Base-by-base conservation (phyloP, 2,329 filamentous ascomycete genomes). In the Chrysoporthe deuterocubensis region DNA sequence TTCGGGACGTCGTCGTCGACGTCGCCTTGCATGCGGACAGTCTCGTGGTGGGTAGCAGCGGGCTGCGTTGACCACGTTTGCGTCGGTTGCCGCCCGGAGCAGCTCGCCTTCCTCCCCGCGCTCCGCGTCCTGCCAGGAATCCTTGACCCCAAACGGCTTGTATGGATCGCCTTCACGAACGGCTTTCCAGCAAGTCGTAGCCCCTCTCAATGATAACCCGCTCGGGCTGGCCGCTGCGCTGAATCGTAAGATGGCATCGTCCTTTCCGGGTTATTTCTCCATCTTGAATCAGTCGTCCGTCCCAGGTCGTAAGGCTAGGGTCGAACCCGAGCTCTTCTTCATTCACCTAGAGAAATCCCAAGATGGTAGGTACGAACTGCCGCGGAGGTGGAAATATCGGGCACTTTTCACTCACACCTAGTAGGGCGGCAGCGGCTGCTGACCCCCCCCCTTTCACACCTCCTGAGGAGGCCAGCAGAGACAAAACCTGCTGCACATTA, bases 161-260 rank as follows among this genome's bases (percentile, higher is more conserved):
- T 73, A 16, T 21, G 71, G 68, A 50, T 81, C 71, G 56, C 69
- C 74, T 62, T 82, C 73, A 48, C 65, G 74, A 76, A 83, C 72
- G 13, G 77, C 82, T 75, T 79, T 81, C 81, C 77, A 84, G 63
- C 76, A 84, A 32, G 77, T 83, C 34, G 80, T 83, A 46, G 78
- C 81, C 11, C 79, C 71, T 59, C 44, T 81, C 74, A 64, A 85
- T 72, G 64, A 83, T 72, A 14, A 84, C 73, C 4, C n/a, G 5
- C 46, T 48, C 46, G 2, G 9, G 46, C 16, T 4, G 9, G 7
- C 26, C 48, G 26, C 21, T 52, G 4, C 48, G 48, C 48, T 52
- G 14, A 9, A 52, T 80, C 66, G 80, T 70, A 34, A 84, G 80
- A 67, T 76, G 80, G 42, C 75, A 26, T 26, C 26, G 26, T 26